Evolutionary conservation across 768 basidiomycete genomes (phyloP).

Genomic region (Termitomyces bulborhizus): DNA sequence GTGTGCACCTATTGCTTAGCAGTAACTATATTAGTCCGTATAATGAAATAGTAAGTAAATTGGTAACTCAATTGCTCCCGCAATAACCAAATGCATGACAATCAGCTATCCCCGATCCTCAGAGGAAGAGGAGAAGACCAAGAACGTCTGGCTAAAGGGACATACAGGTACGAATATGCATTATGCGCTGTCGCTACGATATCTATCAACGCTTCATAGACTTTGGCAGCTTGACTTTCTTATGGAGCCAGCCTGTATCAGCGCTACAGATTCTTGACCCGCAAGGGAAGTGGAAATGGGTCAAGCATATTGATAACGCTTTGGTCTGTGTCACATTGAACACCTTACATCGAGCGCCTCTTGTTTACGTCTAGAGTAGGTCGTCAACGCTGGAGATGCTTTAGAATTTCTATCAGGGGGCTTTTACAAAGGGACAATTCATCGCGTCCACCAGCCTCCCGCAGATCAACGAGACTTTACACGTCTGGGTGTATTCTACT

Average conservation of each 20-base stretch:
- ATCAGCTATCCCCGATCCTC: slow-evolving; percentile 33
- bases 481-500: slow-evolving; percentile 44
- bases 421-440: slow-evolving; percentile 41
- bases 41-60: slow-evolving; percentile 41
- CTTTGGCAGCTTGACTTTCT: slow-evolving; percentile 35
- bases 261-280: slow-evolving; percentile 38
- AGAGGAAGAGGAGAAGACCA: slow-evolving; percentile 36
- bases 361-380: slow-evolving; percentile 14
- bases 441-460: slow-evolving; percentile 45
- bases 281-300: slow-evolving; percentile 40
- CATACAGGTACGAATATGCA: slow-evolving; percentile 29
- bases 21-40: slow-evolving; percentile 25
- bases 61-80: neutral
- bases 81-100: neutral
- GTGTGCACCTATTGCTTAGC: neutral
- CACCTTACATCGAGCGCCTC: neutral
- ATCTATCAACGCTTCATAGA: slow-evolving; percentile 20
- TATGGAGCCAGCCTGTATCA: slow-evolving; percentile 45
- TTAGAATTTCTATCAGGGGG: slow-evolving; percentile 44
- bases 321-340: slow-evolving; percentile 21
- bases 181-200: neutral
- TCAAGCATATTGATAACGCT: slow-evolving; percentile 42
- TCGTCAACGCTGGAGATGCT: slow-evolving; percentile 42
- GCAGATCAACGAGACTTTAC: slow-evolving; percentile 33
- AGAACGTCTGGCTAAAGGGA: slow-evolving; percentile 46